Base-by-base conservation (phyloP, 2,329 filamentous ascomycete genomes). In the Xylariaceae sp. region DNA sequence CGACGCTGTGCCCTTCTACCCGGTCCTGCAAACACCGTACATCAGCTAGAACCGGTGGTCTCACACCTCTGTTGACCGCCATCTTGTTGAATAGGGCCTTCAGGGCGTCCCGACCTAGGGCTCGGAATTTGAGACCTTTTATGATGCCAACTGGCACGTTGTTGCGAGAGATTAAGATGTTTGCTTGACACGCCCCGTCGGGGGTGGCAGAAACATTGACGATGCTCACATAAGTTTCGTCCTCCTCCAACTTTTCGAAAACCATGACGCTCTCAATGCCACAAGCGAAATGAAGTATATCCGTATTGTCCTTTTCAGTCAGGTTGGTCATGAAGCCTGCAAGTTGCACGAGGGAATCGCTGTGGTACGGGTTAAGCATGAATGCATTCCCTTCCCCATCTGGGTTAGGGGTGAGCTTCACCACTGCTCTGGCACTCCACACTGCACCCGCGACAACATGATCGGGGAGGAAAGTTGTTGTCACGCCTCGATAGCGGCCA, bases 311-410 rank as follows among this genome's bases (percentile, higher is more conserved):
- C 15, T 49, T 62, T 8, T 55, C 47, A 17, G 61, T 61, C 48
- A 57, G 62, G 13, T 68, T 67, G 17, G 62, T 35, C 35, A 59
- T 52, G 42, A 68, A 68, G 7, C 62, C 66, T 0, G 55, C 63
- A 35, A 66, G 55, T 39, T 68, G 65, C 2, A 65, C 61, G 44
- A 68, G 61, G 15, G 64, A 58, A 55, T 67, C 66, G 42, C 54
- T 58, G 57, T 65, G 60, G 52, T 68, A 68, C 2, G 65, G 65
- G 56, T 54, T 64, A 7, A 62, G 23, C 18, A 45, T 57, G 39
- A 63, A 65, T 15, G 58, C 61, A 18, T 45, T 55, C 10, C 15
- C 51, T 4, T 59, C 57, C 6, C 53, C 59, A 7, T 34, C 37
- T 0, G 65, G 64, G 9, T 60, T 64, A 5, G 53, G 18, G 23